Conservation (phyloP, 805 yeast species). For the Yarrowia sp. region DNA sequence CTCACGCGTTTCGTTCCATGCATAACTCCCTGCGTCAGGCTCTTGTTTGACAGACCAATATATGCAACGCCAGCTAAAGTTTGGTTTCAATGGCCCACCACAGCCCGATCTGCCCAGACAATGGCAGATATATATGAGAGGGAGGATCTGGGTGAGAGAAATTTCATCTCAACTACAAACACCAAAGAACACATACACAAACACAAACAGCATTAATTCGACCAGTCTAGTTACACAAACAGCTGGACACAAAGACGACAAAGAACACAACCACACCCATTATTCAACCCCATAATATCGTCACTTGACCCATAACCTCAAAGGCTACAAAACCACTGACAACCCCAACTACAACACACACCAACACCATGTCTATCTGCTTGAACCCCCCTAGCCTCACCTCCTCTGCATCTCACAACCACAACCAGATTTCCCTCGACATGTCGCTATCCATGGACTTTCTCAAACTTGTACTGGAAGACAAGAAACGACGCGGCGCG, state of each 20-base stretch:
- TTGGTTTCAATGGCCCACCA: constrained; percentile 26
- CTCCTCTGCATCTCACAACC: background rate
- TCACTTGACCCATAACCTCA: too few species aligned
- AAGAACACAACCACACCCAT: background rate
- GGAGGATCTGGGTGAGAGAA: background rate
- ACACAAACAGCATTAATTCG: background rate
- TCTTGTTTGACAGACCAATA: constrained; percentile 14
- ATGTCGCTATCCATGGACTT: constrained; percentile 27
- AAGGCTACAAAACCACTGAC: background rate
- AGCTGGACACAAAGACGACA: too few species aligned
- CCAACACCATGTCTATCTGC: constrained; percentile 15
- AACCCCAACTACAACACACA: background rate
- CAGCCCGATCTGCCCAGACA: constrained; percentile 17
- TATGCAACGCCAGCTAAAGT: constrained; percentile 12
- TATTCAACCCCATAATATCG: too few species aligned
- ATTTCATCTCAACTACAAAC: too few species aligned
- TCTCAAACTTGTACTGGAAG: constrained; percentile 22
- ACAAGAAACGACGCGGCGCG: constrained; percentile 26
- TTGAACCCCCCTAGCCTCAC: constrained; percentile 9
- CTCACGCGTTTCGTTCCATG: constrained; percentile 23
- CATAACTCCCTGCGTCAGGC: constrained; percentile 27
- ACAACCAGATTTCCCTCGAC: constrained; percentile 12
- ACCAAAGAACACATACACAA: too few species aligned
- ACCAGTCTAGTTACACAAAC: too few species aligned
- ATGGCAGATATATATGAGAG: constrained; percentile 3